Percentiles rank a stretch among this genome's conserved stretches.
Evolutionary conservation across 306 rosid species (phyloP).

Genomic region (Lotus japonicus): DNA sequence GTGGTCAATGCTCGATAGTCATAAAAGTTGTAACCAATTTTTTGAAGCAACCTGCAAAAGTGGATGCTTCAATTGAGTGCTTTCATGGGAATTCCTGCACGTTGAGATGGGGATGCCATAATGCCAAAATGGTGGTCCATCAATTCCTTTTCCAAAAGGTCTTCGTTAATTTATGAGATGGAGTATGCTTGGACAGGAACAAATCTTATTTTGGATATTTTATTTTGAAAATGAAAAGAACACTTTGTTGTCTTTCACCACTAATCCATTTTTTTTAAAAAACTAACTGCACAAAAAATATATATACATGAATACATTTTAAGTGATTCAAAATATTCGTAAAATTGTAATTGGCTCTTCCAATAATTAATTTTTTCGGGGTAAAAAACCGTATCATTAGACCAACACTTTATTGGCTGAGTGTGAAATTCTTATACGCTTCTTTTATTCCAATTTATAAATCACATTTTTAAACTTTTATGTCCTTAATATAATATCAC

Average conservation of each 20-base stretch:
- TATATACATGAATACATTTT: no score
- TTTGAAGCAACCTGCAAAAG: slow-evolving; percentile 42
- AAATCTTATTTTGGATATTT: slow-evolving; percentile 47
- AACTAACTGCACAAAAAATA: no score
- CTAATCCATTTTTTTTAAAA: not conserved
- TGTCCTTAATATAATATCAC: no score
- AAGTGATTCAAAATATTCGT: no score
- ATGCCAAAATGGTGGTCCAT: slow-evolving; percentile 80
- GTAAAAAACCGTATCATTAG: no score
- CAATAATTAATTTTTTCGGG: no score
- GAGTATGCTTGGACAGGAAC: slow-evolving; percentile 38
- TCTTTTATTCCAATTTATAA: no score
- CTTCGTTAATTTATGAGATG: slow-evolving; percentile 33
- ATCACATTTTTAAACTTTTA: no score
- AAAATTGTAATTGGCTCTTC: no score
- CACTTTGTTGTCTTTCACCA: not conserved
- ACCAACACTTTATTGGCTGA: no score
- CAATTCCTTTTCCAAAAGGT: slow-evolving; percentile 45
- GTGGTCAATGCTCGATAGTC: slow-evolving; percentile 18
- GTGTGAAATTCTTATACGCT: no score
- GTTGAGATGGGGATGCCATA: slow-evolving; percentile 44
- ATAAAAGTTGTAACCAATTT: slow-evolving; percentile 15
- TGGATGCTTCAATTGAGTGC: slow-evolving; percentile 42
- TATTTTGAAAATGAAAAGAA: slow-evolving; percentile 29
- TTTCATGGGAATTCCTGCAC: slow-evolving; percentile 41